These are phyloP conservation scores for Candida patagonica DNA, from an alignment of 805 yeast genomes.

Conservation along the genomic window DNA sequence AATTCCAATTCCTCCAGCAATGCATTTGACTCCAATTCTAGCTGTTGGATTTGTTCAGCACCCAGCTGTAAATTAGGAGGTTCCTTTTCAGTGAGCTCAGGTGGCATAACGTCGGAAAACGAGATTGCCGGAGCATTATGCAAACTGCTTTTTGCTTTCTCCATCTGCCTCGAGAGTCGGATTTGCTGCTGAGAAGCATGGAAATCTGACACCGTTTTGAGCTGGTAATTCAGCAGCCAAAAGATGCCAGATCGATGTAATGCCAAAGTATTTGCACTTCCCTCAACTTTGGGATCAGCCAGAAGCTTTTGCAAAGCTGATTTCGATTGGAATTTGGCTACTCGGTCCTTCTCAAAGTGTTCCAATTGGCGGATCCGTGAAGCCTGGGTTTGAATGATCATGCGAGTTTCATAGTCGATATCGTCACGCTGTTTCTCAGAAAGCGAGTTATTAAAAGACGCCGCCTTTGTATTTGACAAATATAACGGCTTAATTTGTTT, in stretches of 20 bases:
- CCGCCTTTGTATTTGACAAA: conserved; percentile 19
- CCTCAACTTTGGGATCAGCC: conserved; percentile 20
- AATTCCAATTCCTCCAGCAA: conserved; percentile 29
- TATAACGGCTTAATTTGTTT: conserved; percentile 24
- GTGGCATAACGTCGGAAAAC: background rate
- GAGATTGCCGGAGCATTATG: conserved; percentile 7
- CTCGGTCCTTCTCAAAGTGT: conserved; percentile 19
- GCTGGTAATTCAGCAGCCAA: conserved; percentile 25
- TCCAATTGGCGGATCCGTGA: conserved; percentile 23
- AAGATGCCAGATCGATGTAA: conserved; percentile 31
- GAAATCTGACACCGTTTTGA: conserved; percentile 24
- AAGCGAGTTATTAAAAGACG: conserved; percentile 16
- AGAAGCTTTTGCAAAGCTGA: conserved; percentile 10
- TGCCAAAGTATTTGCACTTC: conserved; percentile 21
- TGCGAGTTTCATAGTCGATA: conserved; percentile 31
- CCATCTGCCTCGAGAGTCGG: conserved; percentile 24
- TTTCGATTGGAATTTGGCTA: conserved; percentile 10
- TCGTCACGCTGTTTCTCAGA: conserved; percentile 31
- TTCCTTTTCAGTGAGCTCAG: background rate
- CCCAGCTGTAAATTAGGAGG: conserved; percentile 4
- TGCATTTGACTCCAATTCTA: conserved; percentile 28
- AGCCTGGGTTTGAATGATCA: conserved; percentile 28
- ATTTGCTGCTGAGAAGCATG: conserved; percentile 30
- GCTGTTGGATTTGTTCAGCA: conserved; percentile 21
- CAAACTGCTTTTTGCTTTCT: conserved; percentile 17